These are phyloP conservation scores for Tylopilus cervinicoccineus DNA, from an alignment of 768 basidiomycete genomes.

Conservation along the genomic window DNA sequence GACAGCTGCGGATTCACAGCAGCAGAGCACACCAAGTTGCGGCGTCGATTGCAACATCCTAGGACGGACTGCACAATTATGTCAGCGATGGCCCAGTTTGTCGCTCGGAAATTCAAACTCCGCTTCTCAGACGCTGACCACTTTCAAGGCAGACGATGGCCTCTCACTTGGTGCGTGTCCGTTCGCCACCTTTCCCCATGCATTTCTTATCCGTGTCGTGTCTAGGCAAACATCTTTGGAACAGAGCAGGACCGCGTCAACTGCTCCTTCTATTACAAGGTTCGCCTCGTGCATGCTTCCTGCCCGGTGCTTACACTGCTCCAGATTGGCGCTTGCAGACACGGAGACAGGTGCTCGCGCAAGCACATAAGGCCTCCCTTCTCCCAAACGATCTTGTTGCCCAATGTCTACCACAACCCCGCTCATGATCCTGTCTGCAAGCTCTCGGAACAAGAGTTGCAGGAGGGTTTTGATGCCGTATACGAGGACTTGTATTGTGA, in stretches of 20 bases:
- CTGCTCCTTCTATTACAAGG: conserved; percentile 98
- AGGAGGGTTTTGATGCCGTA: conserved; percentile 91
- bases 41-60: too few relatives aligned
- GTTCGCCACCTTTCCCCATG: not conserved
- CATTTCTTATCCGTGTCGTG: conserved; percentile 2
- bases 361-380: conserved; percentile 98
- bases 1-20: too few relatives aligned
- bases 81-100: not conserved
- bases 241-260: conserved; percentile 96
- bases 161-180: conserved; percentile 65
- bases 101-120: conserved; percentile 13
- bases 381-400: conserved; percentile 93
- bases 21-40: too few relatives aligned
- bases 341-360: conserved; percentile 96
- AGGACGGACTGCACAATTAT: too few relatives aligned
- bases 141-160: conserved; percentile 37
- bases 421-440: conserved; percentile 90
- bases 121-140: conserved; percentile 11
- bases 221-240: conserved; percentile 90
- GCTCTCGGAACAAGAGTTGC: conserved; percentile 80
- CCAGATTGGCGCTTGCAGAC: conserved; percentile 96
- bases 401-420: conserved; percentile 98
- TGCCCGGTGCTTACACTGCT: conserved; percentile 6
- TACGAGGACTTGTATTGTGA: conserved; percentile 96
- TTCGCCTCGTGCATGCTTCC: conserved; percentile 29